Base-by-base conservation (phyloP, 441 rosid species). In the Aleurites moluccanus region DNA sequence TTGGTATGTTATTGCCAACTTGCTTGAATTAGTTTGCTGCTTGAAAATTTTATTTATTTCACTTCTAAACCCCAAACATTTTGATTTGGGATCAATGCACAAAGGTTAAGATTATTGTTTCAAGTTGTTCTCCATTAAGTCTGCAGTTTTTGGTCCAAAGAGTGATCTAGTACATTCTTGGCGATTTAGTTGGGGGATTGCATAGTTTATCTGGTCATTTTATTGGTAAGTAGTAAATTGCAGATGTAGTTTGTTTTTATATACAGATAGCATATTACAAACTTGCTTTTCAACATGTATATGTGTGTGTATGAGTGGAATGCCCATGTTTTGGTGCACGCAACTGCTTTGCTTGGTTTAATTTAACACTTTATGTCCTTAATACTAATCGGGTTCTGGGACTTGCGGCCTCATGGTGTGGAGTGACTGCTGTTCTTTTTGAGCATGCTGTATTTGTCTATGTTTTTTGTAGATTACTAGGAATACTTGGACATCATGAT, bases 401-500 rank as follows among this genome's bases (percentile, higher is more conserved):
- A 35, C 20, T 70, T n/a, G 60, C 2, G 0, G 7, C 27, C 10
- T 70, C 25, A 23, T 53, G 3, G 64, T 42, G n/a, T 38, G 25
- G 21, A 25, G 8, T 15, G 35, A 21, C 20, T 27, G 42, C 38
- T 16, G 40, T 6, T 25, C 27, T 59, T 28, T 9, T 27, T 27
- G 28, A 71, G 55, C 65, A 71, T 71, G 56, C 25, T 30, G 8
- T 61, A 4, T 35, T n/a, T n/a, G n/a, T n/a, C n/a, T n/a, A n/a
- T n/a, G n/a, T n/a, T n/a, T n/a, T n/a, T n/a, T n/a, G n/a, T n/a
- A n/a, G n/a, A n/a, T n/a, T n/a, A 7, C 30, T 59, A 11, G 30
- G 53, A 40, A 53, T 27, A 55, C 59, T 53, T 40, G 42, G 52
- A 63, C 52, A 38, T 75, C 25, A 13, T 60, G n/a, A 66, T 74